Evolutionary conservation across 2,329 filamentous ascomycete genomes (phyloP), one percentile per base, ranked within the genome.

Genomic region (Blumeria graminis): DNA sequence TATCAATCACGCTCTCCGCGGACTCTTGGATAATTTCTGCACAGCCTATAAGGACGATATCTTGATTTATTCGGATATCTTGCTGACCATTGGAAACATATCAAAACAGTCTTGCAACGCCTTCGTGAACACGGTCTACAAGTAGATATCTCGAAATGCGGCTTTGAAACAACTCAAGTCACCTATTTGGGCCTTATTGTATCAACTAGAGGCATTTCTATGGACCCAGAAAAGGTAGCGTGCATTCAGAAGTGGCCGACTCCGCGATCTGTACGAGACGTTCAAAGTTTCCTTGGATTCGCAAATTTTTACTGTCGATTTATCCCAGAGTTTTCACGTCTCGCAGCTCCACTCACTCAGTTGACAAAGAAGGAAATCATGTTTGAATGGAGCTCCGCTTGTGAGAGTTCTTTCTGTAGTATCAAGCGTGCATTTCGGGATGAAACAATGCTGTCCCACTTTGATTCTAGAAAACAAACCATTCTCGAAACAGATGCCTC

Each of bases 141-240:
- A 13, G 50, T 46, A 9, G 41, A 46, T 16, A 46, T 46, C 8
- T 9, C 41, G 22, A 46, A 51, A 34, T 51, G 46, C 38, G 4
- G n/a, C 48, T 50, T 36, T 56, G 36, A 55, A 43, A 18, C 52
- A 54, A 53, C 53, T 11, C 14, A 32, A 55, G 28, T 57, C 38
- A 38, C 14, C 18, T 58, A 55, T 33, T 18, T 58, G 13, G 39
- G 55, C 9, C 56, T 56, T 54, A 56, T 45, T 6, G 28, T 56
- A 22, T 50, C 28, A 2, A 51, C 45, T 11, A 18, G 36, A 4
- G 41, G 55, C 3, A 45, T 38, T 8, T n/a, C 32, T 22, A 54
- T 54, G 34, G 51, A 54, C 18, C 51, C n/a, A 38, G 38, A 54
- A 9, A 54, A 54, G 39, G 51, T 54, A 6, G 33, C 33, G 16